phyloP scores from a whole-genome alignment of 2,329 filamentous ascomycete species.

The Blastomyces silverae region DNA sequence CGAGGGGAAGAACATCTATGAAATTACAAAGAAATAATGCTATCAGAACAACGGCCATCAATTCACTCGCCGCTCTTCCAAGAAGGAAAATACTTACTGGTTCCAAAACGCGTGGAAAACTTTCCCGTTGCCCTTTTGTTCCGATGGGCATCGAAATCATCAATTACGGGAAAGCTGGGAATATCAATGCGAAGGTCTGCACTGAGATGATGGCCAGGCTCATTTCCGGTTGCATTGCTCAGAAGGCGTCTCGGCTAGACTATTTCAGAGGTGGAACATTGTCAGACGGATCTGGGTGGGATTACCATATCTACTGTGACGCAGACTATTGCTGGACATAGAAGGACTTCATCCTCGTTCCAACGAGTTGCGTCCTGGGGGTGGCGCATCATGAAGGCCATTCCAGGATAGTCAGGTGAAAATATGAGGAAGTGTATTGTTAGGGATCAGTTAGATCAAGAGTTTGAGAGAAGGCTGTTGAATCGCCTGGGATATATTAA shows the following conservation, averaged over 20 bases:
- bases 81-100: not conserved
- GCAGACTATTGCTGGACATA: not conserved
- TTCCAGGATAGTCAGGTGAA: no score
- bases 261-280: not conserved
- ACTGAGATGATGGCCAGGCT: not conserved
- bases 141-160: not conserved
- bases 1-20: not conserved
- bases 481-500: not conserved
- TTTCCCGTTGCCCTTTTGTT: not conserved
- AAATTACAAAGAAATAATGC: not conserved
- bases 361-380: no score
- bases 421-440: not conserved
- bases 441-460: not conserved
- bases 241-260: not conserved
- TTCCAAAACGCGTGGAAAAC: not conserved
- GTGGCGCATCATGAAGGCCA: no score
- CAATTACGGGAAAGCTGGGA: not conserved
- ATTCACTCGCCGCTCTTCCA: not conserved
- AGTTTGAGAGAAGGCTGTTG: not conserved
- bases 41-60: not conserved
- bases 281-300: not conserved
- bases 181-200: not conserved
- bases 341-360: not conserved
- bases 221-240: not conserved
- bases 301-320: not conserved